Conservation (phyloP, 225 moss, liverwort and hornwort genomes). For the Anthoceros angustus region DNA sequence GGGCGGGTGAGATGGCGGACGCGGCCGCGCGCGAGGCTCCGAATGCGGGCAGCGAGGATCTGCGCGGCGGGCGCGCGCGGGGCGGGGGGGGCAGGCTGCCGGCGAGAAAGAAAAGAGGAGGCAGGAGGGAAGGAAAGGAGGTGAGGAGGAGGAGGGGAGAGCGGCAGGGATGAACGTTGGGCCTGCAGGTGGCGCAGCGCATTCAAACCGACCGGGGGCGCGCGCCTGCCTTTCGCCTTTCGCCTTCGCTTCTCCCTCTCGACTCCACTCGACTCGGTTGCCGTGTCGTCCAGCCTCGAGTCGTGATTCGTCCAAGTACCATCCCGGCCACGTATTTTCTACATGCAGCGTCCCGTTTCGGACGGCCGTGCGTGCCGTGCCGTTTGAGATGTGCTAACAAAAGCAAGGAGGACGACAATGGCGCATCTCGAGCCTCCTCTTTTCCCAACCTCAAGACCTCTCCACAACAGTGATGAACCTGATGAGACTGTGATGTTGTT, state of each 20-base stretch:
- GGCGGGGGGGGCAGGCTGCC: too few relatives aligned
- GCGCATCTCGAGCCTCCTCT: too few relatives aligned
- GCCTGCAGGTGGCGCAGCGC: background rate
- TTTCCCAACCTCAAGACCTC: too few relatives aligned
- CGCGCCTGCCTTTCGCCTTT: background rate
- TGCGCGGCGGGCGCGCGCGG: too few relatives aligned
- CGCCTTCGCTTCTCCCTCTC: background rate
- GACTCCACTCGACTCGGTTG: too few relatives aligned
- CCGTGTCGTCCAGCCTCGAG: background rate
- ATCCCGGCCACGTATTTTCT: background rate
- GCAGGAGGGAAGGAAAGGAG: background rate
- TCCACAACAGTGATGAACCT: too few relatives aligned
- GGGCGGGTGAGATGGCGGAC: too few relatives aligned
- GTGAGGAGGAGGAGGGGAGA: background rate
- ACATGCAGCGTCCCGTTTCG: background rate
- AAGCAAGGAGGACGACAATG: background rate
- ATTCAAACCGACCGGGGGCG: constrained; percentile 4
- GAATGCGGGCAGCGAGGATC: too few relatives aligned
- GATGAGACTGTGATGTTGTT: too few relatives aligned
- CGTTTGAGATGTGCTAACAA: background rate
- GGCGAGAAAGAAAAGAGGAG: background rate
- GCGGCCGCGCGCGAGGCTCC: too few relatives aligned
- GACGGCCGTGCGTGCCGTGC: constrained; percentile 1
- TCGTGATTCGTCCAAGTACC: background rate
- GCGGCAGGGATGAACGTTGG: background rate